Conservation (phyloP, 768 basidiomycete genomes). For the Holtermanniella nyarrowii region DNA sequence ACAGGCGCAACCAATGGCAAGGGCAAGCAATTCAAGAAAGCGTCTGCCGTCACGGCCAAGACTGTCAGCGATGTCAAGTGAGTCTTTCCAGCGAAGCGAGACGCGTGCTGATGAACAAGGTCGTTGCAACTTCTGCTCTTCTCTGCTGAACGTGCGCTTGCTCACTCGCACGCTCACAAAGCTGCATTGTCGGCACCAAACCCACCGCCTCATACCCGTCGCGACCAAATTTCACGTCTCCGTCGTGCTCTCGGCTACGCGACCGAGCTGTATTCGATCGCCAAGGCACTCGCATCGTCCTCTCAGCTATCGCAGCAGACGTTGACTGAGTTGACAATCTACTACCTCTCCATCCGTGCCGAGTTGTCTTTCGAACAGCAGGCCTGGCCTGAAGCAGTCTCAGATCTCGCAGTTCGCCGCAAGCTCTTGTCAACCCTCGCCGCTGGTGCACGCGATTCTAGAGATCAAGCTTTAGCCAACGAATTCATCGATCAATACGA, state of each 20-base stretch:
- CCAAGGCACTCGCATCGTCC: conserved; percentile 50
- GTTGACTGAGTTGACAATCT: conserved; percentile 61
- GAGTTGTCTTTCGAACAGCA: conserved; percentile 67
- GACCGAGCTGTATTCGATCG: conserved; percentile 39
- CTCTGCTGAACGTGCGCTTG: conserved; percentile 86
- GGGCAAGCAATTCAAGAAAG: conserved; percentile 79
- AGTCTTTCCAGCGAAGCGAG: conserved; percentile 29
- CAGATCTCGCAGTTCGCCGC: conserved; percentile 69
- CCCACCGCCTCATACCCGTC: conserved; percentile 7
- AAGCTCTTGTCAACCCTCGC: conserved; percentile 46
- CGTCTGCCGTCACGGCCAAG: conserved; percentile 58
- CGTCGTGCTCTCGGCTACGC: conserved; percentile 28
- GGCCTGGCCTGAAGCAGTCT: conserved; percentile 58
- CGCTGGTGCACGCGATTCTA: conserved; percentile 50
- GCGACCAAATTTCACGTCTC: conserved; percentile 34
- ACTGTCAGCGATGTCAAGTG: conserved; percentile 76
- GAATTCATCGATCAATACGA: conserved; percentile 77
- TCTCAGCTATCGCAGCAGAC: conserved; percentile 48
- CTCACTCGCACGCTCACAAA: conserved; percentile 70
- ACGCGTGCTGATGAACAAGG: conserved; percentile 14
- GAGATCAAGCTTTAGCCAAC: conserved; percentile 73
- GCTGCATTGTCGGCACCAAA: conserved; percentile 48
- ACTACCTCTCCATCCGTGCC: conserved; percentile 72
- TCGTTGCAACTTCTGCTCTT: conserved; percentile 67
- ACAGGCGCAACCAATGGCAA: conserved; percentile 80